phyloP scores from a whole-genome alignment of 257 asterid species.

The Mentha longifolia region DNA sequence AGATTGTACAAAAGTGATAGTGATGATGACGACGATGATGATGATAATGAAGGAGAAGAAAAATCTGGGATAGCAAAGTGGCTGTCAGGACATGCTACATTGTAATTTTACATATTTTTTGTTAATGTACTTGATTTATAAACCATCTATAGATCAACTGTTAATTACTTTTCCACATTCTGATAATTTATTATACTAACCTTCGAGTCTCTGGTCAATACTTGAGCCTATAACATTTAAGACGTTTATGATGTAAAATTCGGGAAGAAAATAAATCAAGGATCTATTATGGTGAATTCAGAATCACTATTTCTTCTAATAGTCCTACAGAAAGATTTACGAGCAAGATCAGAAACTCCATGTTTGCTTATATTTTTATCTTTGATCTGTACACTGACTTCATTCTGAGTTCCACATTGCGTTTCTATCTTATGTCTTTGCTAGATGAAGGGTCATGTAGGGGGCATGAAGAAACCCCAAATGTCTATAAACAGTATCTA shows the following conservation, averaged over 20 bases:
- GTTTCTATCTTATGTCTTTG: not conserved
- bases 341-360: constrained; percentile 13
- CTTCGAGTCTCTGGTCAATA: not conserved
- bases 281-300: constrained; percentile 6
- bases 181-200: not conserved
- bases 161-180: not conserved
- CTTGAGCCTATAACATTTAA: not conserved
- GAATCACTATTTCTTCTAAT: not conserved
- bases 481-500: constrained; percentile 10
- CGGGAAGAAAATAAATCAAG: constrained; percentile 1
- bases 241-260: not conserved
- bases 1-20: not conserved
- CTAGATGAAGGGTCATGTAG: not conserved
- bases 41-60: constrained; percentile 2
- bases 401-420: not conserved
- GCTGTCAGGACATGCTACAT: not conserved
- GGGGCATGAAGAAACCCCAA: constrained; percentile 20
- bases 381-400: not conserved
- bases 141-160: not conserved
- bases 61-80: not conserved
- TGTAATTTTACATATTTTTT: too few relatives aligned
- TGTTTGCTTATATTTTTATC: not conserved
- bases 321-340: not conserved
- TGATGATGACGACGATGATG: too few relatives aligned
- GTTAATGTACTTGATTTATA: not conserved